Conservation (phyloP, 805 yeast genomes). For the Myxozyma lipomycoides region DNA sequence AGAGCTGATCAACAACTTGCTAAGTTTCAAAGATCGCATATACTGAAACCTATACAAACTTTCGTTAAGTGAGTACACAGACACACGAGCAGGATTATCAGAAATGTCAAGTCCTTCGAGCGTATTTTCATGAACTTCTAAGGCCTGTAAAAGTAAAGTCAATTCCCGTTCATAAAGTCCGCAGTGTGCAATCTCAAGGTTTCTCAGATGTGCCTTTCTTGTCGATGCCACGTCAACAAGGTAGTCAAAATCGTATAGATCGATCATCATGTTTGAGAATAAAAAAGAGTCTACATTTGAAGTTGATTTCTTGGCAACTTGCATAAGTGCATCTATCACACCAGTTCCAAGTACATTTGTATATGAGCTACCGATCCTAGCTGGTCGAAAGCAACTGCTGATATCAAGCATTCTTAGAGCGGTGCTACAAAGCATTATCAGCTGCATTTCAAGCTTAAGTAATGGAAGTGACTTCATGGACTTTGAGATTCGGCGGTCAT, state of each 20-base stretch:
- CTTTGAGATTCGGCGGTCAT: slow-evolving; percentile 24
- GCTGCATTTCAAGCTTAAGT: slow-evolving; percentile 24
- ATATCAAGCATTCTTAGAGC: slow-evolving; percentile 25
- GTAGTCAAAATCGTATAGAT: slow-evolving; percentile 22
- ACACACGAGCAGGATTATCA: slow-evolving; percentile 30
- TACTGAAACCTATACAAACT: slow-evolving; percentile 24
- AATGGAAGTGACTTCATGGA: slow-evolving; percentile 20
- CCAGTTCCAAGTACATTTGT: slow-evolving; percentile 18
- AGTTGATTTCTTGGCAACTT: slow-evolving; percentile 21
- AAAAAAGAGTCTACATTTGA: slow-evolving; percentile 27
- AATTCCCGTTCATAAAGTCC: slow-evolving; percentile 30
- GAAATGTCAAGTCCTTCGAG: slow-evolving; percentile 30
- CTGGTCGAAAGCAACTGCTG: slow-evolving; percentile 13
- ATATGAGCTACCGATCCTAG: not conserved
- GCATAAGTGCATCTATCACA: slow-evolving; percentile 25
- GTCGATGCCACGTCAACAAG: slow-evolving; percentile 25
- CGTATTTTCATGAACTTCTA: slow-evolving; percentile 29
- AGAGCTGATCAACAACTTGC: slow-evolving; percentile 18
- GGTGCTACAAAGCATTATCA: slow-evolving; percentile 26
- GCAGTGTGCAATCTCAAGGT: slow-evolving; percentile 28
- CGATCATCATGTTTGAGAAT: slow-evolving; percentile 24
- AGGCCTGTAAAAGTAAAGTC: slow-evolving; percentile 26
- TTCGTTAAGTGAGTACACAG: slow-evolving; percentile 25
- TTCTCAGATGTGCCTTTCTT: slow-evolving; percentile 22
- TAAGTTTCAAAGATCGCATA: slow-evolving; percentile 21